A percentile compares a stretch with the other conserved stretches of the same genome.
Evolutionary conservation across 2,329 filamentous ascomycete species (phyloP).

Genomic region (Stachybotrys chlorohalonatus): DNA sequence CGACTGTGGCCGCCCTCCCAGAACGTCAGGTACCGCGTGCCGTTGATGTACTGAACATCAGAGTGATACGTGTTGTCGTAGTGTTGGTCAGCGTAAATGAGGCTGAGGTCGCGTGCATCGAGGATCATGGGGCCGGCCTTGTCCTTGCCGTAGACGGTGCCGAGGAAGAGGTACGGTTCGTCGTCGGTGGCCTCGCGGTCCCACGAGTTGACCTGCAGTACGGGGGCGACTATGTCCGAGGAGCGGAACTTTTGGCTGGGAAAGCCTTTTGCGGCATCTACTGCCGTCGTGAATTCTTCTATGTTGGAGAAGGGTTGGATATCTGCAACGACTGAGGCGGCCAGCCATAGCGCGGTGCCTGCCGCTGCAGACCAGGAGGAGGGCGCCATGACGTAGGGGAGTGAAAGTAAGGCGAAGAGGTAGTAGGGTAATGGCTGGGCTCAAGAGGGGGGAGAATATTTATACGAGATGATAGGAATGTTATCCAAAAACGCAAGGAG

Average conservation of each 20-base stretch:
- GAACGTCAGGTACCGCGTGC: constrained; percentile 23
- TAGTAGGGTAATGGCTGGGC: neutral
- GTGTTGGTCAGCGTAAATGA: constrained; percentile 26
- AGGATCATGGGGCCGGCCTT: constrained; percentile 24
- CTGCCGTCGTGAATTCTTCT: constrained; percentile 15
- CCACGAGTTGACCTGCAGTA: constrained; percentile 23
- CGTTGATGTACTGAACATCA: constrained; percentile 19
- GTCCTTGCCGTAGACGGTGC: constrained; percentile 11
- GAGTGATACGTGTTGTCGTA: constrained; percentile 16
- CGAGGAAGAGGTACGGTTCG: constrained; percentile 23
- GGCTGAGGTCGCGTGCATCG: constrained; percentile 22
- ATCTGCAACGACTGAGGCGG: constrained; percentile 13
- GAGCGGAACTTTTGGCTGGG: constrained; percentile 24
- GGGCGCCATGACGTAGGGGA: neutral
- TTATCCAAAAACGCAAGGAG: neutral
- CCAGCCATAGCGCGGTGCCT: neutral
- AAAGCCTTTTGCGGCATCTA: constrained; percentile 13
- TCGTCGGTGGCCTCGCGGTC: constrained; percentile 14
- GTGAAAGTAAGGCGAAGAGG: neutral
- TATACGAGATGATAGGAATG: neutral
- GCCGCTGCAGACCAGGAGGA: neutral
- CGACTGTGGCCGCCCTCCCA: constrained; percentile 19
- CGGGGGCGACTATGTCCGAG: constrained; percentile 20
- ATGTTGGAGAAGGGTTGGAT: constrained; percentile 12
- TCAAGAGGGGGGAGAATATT: neutral